phyloP scores from a whole-genome alignment of 2,329 filamentous ascomycete species.

The Trichoderma sp. region DNA sequence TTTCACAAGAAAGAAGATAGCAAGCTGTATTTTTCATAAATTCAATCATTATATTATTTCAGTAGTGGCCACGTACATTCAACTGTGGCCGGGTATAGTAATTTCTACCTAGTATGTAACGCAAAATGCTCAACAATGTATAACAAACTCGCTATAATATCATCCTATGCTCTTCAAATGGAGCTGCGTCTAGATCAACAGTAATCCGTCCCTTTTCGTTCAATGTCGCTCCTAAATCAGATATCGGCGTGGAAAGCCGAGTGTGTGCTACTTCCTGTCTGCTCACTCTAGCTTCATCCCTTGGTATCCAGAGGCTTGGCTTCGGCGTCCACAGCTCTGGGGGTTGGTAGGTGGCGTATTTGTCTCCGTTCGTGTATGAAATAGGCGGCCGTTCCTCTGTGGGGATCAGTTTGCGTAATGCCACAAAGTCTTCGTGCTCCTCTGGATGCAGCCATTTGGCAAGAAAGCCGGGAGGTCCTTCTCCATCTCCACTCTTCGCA shows the following conservation, averaged over 20 bases:
- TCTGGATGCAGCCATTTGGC: conserved; percentile 76
- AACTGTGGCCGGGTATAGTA: conserved; percentile 11
- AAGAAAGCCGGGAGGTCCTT: conserved; percentile 52
- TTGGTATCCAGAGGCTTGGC: conserved; percentile 83
- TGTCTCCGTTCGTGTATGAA: conserved; percentile 54
- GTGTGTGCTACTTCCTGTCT: conserved; percentile 76
- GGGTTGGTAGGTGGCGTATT: conserved; percentile 69
- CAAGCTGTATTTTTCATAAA: not conserved
- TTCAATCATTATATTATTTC: not conserved
- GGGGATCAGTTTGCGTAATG: conserved; percentile 70
- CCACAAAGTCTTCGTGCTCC: conserved; percentile 70
- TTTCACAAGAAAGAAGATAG: not conserved
- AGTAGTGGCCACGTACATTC: not conserved
- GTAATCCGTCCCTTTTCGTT: conserved; percentile 38
- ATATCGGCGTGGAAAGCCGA: conserved; percentile 71
- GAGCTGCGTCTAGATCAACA: conserved; percentile 42
- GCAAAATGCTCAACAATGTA: not conserved
- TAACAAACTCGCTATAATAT: conserved; percentile 40
- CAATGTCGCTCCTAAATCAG: conserved; percentile 53
- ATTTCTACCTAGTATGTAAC: not conserved
- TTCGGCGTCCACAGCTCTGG: conserved; percentile 57
- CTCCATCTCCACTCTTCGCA: conserved; percentile 30
- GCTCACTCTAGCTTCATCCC: conserved; percentile 72
- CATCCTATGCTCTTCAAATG: conserved; percentile 37
- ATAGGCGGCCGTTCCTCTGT: conserved; percentile 46